Evolutionary conservation across 306 rosid genomes (phyloP).

Genomic region (Echinosophora koreensis): DNA sequence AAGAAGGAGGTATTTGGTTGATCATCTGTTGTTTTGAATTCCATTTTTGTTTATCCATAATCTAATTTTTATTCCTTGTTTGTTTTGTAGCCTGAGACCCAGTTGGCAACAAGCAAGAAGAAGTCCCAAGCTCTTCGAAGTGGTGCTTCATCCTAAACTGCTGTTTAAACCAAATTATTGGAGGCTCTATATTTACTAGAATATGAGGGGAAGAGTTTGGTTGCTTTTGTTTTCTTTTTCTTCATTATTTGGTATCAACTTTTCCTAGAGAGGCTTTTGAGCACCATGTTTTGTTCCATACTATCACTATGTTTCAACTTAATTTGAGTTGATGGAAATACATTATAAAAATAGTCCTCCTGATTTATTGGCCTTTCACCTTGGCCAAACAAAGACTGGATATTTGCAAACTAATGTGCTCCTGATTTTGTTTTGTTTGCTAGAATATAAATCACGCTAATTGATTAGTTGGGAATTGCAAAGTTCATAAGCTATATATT

Average conservation of each 20-base stretch:
- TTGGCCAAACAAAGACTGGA: neutral
- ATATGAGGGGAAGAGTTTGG: constrained; percentile 41
- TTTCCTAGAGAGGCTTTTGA: constrained; percentile 33
- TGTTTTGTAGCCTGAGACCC: constrained; percentile 71
- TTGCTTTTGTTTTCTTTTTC: constrained; percentile 26
- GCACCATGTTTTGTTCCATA: constrained; percentile 22
- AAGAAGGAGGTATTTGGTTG: constrained; percentile 76
- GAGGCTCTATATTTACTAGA: constrained; percentile 6
- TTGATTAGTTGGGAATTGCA: neutral
- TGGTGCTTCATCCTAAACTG: constrained; percentile 68
- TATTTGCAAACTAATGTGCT: neutral
- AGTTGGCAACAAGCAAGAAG: constrained; percentile 82
- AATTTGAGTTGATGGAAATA: constrained; percentile 8
- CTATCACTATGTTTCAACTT: constrained; percentile 40
- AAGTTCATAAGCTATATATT: neutral
- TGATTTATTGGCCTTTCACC: neutral
- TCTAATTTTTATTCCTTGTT: neutral
- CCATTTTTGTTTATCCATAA: neutral
- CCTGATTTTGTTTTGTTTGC: neutral
- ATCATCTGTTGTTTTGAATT: neutral
- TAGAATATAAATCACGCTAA: neutral
- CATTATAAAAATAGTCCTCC: neutral
- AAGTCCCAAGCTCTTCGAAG: constrained; percentile 64
- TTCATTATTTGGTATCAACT: constrained; percentile 38
- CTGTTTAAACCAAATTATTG: neutral